These are phyloP conservation scores for Dimocarpus longan DNA, from an alignment of 345 rosid species.

Conservation along the genomic window DNA sequence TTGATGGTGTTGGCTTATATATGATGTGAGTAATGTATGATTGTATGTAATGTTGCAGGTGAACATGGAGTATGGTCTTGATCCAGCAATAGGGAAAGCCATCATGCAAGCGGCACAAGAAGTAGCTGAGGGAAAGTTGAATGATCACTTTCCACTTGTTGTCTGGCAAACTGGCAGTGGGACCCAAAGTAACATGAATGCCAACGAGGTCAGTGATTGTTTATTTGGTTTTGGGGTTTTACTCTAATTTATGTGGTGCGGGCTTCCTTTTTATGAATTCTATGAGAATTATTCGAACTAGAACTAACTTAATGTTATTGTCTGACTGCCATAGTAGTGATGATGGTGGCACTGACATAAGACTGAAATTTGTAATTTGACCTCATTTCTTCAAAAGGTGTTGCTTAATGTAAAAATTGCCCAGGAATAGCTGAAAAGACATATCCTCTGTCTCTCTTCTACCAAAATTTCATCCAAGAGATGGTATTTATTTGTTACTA, in stretches of 20 bases:
- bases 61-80: slow-evolving; percentile 93
- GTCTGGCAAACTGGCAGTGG: slow-evolving; percentile 99
- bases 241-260: not conserved
- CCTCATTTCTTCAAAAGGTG: not conserved
- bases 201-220: slow-evolving; percentile 74
- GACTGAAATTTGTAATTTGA: not conserved
- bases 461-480: not conserved
- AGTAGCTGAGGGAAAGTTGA: slow-evolving; percentile 87
- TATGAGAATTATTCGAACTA: not conserved
- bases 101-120: slow-evolving; percentile 94
- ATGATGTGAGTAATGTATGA: not conserved
- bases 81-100: slow-evolving; percentile 78
- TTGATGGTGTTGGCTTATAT: not conserved
- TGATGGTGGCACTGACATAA: not conserved
- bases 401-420: too few species aligned
- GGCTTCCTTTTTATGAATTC: not conserved
- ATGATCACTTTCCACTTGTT: slow-evolving; percentile 88
- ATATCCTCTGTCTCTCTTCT: not conserved
- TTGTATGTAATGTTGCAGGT: slow-evolving; percentile 46
- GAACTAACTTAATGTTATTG: not conserved
- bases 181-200: slow-evolving; percentile 99
- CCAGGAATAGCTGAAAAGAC: not conserved
- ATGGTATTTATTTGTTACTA: not conserved
- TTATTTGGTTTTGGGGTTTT: not conserved
- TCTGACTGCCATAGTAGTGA: too few species aligned